Base-by-base conservation (phyloP, 2,329 filamentous ascomycete genomes). In the Zalaria obscura region DNA sequence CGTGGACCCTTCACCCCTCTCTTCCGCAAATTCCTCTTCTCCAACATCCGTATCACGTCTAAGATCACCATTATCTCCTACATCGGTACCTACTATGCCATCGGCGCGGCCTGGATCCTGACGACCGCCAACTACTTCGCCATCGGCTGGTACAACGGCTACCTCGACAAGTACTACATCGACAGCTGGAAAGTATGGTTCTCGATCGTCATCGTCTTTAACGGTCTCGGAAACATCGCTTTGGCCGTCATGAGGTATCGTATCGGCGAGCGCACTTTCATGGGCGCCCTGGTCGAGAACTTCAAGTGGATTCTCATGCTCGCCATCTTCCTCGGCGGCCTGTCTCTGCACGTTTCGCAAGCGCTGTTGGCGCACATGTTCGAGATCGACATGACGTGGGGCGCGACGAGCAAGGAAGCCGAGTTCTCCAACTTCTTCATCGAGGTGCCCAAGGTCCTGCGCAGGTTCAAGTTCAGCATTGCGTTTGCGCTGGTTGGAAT, bases 371-470 rank as follows among this genome's bases (percentile, higher is more conserved):
- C 78, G 4, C 86, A 93, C 66, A 84, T 91, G 75, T 83, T 91
- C 57, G 77, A 83, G 63, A 77, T 89, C 55, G 73, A 91, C 62
- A 89, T 91, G 80, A 76, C 75, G 3, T 91, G 85, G 85, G 84
- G 84, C 39, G 78, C 84, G 1, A 93, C 86, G 0, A 74, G 78
- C 34, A 93, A 93, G 64, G 86, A 93, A 64, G 75, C 76, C 39
- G 80, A 86, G 52, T 78, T 81, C 54, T 80, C 81, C 26, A 83
- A 85, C 60, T 93, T 93, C 63, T 89, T 88, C 63, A 81, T 84
- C 45, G 85, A 91, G 57, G 75, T 88, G 11, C 80, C 81, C 29
- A 82, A 81, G 56, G 82, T 93, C 34, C 58, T 89, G 39, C 80
- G 78, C 62, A 78, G 76, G 60, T 89, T 89, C 70, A 87, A 81